A percentile compares a stretch with the other conserved stretches of the same genome.
phyloP scores from a whole-genome alignment of 1,284 basidiomycete species.

The Pseudozyma sp. region DNA sequence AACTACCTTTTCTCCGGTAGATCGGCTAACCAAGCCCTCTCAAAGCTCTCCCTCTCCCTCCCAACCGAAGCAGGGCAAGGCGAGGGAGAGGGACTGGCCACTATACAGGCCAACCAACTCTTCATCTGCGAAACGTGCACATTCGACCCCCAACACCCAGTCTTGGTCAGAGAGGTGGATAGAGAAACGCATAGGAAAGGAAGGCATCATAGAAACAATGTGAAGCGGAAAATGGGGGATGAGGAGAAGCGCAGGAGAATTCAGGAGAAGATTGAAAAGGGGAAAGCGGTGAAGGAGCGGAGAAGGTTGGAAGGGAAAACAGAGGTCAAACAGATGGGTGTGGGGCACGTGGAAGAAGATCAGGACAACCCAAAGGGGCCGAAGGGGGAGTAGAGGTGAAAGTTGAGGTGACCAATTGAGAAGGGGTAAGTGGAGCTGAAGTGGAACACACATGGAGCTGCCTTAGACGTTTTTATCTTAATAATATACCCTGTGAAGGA shows the following conservation, averaged over 20 bases:
- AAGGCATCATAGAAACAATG: constrained; percentile 28
- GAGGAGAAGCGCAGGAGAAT: constrained; percentile 18
- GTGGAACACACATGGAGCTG: too few species aligned
- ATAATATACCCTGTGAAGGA: constrained; percentile 19
- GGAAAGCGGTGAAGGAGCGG: background rate
- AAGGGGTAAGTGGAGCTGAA: too few species aligned
- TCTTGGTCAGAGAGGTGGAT: constrained; percentile 79
- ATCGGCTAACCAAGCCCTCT: constrained; percentile 69
- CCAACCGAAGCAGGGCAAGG: constrained; percentile 27
- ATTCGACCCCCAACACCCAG: constrained; percentile 74
- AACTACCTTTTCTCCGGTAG: constrained; percentile 69
- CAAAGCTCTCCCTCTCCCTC: constrained; percentile 71
- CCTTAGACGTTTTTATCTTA: background rate
- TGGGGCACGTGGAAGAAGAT: background rate
- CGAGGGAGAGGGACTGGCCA: constrained; percentile 20
- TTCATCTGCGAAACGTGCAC: constrained; percentile 79
- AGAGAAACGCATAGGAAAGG: constrained; percentile 74
- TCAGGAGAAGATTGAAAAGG: constrained; percentile 6
- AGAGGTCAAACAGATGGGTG: too few species aligned
- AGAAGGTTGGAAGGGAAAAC: background rate
- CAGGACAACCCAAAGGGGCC: background rate
- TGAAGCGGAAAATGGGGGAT: constrained; percentile 15
- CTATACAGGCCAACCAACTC: constrained; percentile 40
- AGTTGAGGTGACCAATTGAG: too few species aligned
- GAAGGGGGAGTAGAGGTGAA: too few species aligned